Evolutionary conservation across 2,329 filamentous ascomycete species (phyloP), one percentile per base, ranked within the genome.

Genomic region (Cladosporium sp.): DNA sequence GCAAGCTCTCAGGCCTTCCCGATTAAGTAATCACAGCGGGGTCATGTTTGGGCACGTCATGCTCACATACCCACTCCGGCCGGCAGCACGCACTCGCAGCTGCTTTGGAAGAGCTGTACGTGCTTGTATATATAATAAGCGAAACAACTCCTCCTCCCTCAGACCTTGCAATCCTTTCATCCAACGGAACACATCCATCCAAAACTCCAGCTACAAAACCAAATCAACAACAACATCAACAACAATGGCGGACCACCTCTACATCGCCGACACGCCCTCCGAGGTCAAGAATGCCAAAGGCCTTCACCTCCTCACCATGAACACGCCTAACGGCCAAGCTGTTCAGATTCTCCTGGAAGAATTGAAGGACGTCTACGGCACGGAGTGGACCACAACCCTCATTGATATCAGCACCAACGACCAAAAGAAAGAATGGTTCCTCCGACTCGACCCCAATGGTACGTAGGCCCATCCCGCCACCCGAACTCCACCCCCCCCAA

Each of bases 271-370:
- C 2, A 50, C 47, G n/a, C 47, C 47, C 20, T 64, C 63, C 9
- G 69, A 71, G 19, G 69, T 76, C 52, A 72, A 48, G 59, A 67
- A 72, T 47, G 72, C 73, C 51, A 74, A 74, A 64, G 77, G 76
- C 32, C 67, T 79, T 30, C 74, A 78, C 57, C 64, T 79, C 3
- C 68, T 79, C 58, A 79, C 76, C 0, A 67, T 69, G 58, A 71
- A 62, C 56, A 78, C 76, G 2, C 75, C 75, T 35, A 79, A 78
- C 60, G 75, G 75, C 22, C 68, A 74, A 53, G 75, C 76, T 18
- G 71, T 76, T 1, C 74, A 77, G 58, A 78, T 78, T 59, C 64
- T 78, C 54, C 72, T 78, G n/a, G 77, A 80, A 57, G 77, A 80
- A 59, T 65, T 80, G 19, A 72, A 72, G 36, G 43, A 38, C 16